Conservation (phyloP, 768 basidiomycete species). For the Calocybe gangraenosa region DNA sequence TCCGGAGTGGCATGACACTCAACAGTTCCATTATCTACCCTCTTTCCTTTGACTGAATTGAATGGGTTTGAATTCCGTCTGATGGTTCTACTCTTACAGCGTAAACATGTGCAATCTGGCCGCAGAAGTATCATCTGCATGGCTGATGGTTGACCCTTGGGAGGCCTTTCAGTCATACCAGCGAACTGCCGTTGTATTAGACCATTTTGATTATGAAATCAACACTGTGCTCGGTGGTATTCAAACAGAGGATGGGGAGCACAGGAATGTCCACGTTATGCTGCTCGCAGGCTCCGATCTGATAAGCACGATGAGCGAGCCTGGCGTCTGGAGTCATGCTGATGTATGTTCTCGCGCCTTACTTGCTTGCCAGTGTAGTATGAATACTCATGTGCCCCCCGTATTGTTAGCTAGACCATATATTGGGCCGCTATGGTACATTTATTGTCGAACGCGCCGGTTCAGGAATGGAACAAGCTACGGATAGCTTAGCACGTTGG, state of each 20-base stretch:
- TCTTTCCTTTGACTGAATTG: conserved; percentile 16
- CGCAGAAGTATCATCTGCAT: conserved; percentile 83
- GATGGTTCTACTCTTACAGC: conserved; percentile 32
- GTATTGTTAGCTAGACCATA: conserved; percentile 78
- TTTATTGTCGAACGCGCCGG: conserved; percentile 95
- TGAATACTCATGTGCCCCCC: conserved; percentile 9
- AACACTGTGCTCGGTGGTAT: conserved; percentile 84
- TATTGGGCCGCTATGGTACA: conserved; percentile 90
- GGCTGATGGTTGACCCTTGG: conserved; percentile 99
- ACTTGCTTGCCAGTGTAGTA: conserved; percentile 17
- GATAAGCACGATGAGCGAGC: conserved; percentile 97
- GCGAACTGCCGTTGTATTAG: conserved; percentile 93
- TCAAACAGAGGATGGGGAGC: conserved; percentile 67
- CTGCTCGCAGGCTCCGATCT: conserved; percentile 97
- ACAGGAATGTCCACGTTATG: conserved; percentile 78
- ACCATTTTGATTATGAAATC: conserved; percentile 95
- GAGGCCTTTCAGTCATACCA: conserved; percentile 95
- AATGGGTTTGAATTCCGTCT: conserved; percentile 1
- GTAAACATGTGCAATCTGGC: conserved; percentile 88
- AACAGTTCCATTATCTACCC: conserved; percentile 17
- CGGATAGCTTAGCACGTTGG: conserved; percentile 69
- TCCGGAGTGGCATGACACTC: conserved; percentile 16
- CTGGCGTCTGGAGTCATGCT: conserved; percentile 92
- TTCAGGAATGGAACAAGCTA: conserved; percentile 83
- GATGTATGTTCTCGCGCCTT: conserved; percentile 70